Base-by-base conservation (phyloP, 2,329 filamentous ascomycete species). In the Venturia effusa region DNA sequence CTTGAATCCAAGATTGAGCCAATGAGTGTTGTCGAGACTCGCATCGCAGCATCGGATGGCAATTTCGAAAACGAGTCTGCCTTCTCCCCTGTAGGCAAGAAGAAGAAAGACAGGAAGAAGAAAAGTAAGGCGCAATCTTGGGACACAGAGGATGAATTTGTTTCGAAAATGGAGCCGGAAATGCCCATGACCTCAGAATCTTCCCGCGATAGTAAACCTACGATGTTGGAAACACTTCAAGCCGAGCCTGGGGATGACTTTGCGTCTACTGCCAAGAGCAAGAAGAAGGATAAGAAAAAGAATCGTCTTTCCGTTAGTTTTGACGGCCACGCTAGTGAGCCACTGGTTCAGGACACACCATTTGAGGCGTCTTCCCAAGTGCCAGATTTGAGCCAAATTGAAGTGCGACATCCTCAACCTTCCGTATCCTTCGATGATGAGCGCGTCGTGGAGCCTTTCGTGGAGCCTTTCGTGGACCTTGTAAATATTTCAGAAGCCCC, bases 281-380 rank as follows among this genome's bases (percentile, higher is more conserved):
- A 43, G 43, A 62, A 62, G 41, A 62, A 62, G 41, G 61, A 39
- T 13, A 70, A 70, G 68, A 66, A 69, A 66, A 67, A 67, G 19
- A 34, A 57, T 19, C 51, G 51, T 17, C 27, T 27, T n/a, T 40
- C 40, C 15, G 32, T 37, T 27, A 43, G 32, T 22, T 60, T 40
- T 19, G 59, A 60, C 1, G 59, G 43, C 6, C 45, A 22, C 22
- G 22, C 22, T 27, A 27, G 24, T 13, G 45, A 51, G 45, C 10
- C 45, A 27, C 4, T 15, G 15, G 11, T 13, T 2, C 45, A 27
- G 22, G 10, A 51, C 7, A 6, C 22, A 15, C 11, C 45, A 3
- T 51, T 27, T 4, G 45, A 27, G 10, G 22, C 24, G 13, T 15
- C 10, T 27, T 27, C 45, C 17, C 22, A 24, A 22, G 45, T 13